phyloP scores from a whole-genome alignment of 148 eudicot species.

The Chenopodium berlandieri region DNA sequence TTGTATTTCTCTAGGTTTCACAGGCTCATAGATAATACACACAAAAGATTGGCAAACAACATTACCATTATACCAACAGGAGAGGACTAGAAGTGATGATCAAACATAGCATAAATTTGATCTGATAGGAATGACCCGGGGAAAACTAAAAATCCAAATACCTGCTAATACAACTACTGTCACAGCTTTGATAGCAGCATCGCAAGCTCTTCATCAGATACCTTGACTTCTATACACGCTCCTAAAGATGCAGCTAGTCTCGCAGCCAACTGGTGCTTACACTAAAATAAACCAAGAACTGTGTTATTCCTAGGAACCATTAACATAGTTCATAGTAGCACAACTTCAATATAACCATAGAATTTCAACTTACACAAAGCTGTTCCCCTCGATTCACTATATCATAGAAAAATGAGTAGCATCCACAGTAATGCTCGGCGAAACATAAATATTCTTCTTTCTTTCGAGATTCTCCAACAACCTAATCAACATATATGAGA shows the following conservation, averaged over 20 bases:
- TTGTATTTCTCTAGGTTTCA: too few relatives aligned
- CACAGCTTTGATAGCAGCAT: constrained; percentile 60
- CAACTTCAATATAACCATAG: not conserved
- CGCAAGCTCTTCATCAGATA: constrained; percentile 85
- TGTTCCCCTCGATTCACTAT: constrained; percentile 82
- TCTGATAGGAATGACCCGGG: not conserved
- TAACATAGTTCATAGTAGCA: not conserved
- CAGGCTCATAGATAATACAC: not conserved
- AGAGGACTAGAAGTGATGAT: not conserved
- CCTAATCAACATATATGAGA: constrained; percentile 34
- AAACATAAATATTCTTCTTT: constrained; percentile 90
- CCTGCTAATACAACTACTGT: constrained; percentile 13
- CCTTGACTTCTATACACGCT: constrained; percentile 54
- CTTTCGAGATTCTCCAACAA: constrained; percentile 78
- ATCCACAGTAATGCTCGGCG: constrained; percentile 77
- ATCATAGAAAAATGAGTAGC: constrained; percentile 95
- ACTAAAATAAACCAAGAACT: constrained; percentile 39
- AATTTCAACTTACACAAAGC: constrained; percentile 67
- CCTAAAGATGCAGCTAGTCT: constrained; percentile 75
- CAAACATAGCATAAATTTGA: not conserved
- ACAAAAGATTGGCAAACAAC: not conserved
- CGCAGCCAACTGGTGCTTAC: constrained; percentile 98
- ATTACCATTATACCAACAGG: not conserved
- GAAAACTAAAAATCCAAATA: not conserved
- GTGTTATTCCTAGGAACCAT: not conserved